A percentile compares a stretch with the other conserved stretches of the same genome.
Conservation (phyloP, 73 alveolate species). For the Paramecium sexaurelia region DNA sequence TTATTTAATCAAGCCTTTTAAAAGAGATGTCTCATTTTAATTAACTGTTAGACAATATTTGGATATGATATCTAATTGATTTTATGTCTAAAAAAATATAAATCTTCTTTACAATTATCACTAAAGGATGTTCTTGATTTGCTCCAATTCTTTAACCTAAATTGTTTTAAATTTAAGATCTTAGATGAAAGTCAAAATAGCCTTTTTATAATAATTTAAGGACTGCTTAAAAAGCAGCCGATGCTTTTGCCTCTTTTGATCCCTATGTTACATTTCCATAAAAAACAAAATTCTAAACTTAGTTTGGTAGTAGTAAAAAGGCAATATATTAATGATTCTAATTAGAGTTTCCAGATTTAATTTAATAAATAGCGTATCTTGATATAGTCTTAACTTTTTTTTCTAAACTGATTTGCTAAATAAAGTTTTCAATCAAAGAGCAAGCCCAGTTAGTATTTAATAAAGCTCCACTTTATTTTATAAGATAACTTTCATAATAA, state of each 20-base stretch:
- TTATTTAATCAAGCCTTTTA: not conserved
- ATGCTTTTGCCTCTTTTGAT: not conserved
- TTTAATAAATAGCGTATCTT: not conserved
- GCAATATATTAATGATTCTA: not conserved
- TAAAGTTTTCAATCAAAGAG: not conserved
- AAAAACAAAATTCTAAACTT: not conserved
- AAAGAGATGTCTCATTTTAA: not conserved
- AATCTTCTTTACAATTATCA: not conserved
- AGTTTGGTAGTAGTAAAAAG: not conserved
- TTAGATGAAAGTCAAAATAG: not conserved
- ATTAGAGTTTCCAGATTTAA: not conserved
- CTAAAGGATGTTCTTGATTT: not conserved
- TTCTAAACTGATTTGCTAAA: not conserved
- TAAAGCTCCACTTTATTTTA: conserved; percentile 26
- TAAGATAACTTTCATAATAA: not conserved
- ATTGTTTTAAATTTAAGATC: not conserved
- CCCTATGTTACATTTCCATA: not conserved
- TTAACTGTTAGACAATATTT: not conserved
- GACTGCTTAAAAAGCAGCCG: conserved; percentile 9
- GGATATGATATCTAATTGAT: not conserved
- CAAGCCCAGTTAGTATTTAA: not conserved
- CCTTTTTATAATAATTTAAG: not conserved
- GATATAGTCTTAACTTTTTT: not conserved
- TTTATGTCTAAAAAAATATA: not conserved
- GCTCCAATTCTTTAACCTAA: conserved; percentile 14